Conservation (phyloP, 768 basidiomycete species). For the Leccinum truebloodii region DNA sequence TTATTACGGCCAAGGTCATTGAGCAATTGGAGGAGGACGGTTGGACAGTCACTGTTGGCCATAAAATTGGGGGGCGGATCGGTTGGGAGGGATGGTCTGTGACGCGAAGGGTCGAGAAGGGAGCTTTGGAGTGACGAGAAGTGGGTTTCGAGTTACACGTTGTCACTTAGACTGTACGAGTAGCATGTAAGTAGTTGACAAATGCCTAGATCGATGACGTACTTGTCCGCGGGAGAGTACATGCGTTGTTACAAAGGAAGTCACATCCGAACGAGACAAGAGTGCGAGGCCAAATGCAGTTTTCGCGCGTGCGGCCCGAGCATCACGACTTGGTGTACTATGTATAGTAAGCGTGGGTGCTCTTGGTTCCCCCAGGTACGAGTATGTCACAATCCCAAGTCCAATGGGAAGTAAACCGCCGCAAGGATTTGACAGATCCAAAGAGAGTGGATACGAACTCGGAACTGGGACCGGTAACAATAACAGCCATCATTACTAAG, state of each 20-base stretch:
- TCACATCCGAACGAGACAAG: no score
- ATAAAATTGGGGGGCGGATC: constrained; percentile 40
- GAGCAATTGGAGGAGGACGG: constrained; percentile 28
- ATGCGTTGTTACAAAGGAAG: no score
- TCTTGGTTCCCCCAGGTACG: neutral
- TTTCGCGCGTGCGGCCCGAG: no score
- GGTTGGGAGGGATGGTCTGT: constrained; percentile 47
- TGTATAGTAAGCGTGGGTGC: neutral
- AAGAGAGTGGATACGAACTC: no score
- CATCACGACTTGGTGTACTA: neutral
- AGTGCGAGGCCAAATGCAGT: no score
- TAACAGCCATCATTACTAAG: no score
- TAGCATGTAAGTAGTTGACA: neutral
- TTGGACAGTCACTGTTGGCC: constrained; percentile 18
- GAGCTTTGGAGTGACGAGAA: neutral
- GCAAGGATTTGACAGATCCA: neutral
- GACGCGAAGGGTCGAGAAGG: constrained; percentile 25
- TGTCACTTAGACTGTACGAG: neutral
- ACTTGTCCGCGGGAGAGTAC: neutral
- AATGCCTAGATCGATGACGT: neutral
- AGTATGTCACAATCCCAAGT: no score
- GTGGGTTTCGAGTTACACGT: no score
- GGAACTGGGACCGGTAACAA: no score
- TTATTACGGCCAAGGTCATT: constrained; percentile 42
- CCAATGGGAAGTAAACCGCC: neutral